These are phyloP conservation scores for Xylaria polymorpha DNA, from an alignment of 2,329 filamentous ascomycete genomes.

Conservation along the genomic window DNA sequence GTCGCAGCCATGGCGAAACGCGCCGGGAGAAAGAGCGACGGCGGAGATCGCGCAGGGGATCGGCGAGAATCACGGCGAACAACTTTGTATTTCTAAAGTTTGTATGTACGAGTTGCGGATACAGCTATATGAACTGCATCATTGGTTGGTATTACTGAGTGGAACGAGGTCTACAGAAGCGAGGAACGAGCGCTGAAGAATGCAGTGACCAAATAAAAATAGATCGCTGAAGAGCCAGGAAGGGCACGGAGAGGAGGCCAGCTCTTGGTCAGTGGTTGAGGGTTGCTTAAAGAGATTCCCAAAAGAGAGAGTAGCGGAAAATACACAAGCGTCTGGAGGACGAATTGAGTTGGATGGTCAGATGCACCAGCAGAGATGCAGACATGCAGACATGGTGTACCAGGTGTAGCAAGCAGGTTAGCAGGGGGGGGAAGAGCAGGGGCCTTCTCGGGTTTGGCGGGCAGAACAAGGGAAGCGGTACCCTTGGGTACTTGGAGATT, in stretches of 20 bases:
- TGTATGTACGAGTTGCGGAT: constrained; percentile 24
- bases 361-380: not conserved
- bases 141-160: constrained; percentile 30
- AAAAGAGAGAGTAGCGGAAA: constrained; percentile 25
- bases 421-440: not conserved
- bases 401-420: not conserved
- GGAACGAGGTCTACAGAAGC: constrained; percentile 8
- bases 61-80: not conserved
- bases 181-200: constrained; percentile 13
- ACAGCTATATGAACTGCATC: constrained; percentile 40
- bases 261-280: constrained; percentile 33
- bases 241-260: constrained; percentile 36
- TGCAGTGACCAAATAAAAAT: constrained; percentile 12
- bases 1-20: constrained; percentile 61
- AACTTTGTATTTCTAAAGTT: constrained; percentile 14
- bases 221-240: constrained; percentile 5
- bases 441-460: constrained; percentile 12
- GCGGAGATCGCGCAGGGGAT: not conserved
- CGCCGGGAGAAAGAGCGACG: constrained; percentile 23
- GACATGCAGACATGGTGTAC: not conserved
- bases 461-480: not conserved
- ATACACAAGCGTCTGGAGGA: not conserved
- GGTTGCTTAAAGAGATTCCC: constrained; percentile 18
- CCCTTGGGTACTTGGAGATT: constrained; percentile 6
- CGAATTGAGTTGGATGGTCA: constrained; percentile 16